Percentiles rank a stretch among this genome's conserved stretches.
Conservation (phyloP, 306 rosid genomes). For the Vigna nakashimae region DNA sequence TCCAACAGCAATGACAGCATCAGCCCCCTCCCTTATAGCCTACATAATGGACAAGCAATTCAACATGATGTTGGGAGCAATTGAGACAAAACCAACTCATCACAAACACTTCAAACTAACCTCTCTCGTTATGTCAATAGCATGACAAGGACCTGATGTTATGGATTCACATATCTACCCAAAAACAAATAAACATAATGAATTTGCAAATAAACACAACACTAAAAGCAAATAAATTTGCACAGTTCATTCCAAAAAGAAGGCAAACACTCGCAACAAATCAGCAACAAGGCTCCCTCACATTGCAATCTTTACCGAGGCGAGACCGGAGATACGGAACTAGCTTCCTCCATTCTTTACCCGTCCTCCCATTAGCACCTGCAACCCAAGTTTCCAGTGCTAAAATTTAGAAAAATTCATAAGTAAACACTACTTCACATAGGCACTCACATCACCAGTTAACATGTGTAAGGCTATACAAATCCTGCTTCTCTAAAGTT, state of each 20-base stretch:
- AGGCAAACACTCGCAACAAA: constrained; percentile 18
- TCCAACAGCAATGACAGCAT: constrained; percentile 93
- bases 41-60: constrained; percentile 42
- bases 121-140: constrained; percentile 93
- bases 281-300: constrained; percentile 48
- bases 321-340: constrained; percentile 87
- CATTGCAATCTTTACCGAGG: constrained; percentile 76
- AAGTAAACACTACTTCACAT: background rate
- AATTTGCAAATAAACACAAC: constrained; percentile 24
- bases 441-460: constrained; percentile 12
- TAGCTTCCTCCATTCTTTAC: constrained; percentile 88
- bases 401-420: constrained; percentile 26
- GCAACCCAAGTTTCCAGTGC: constrained; percentile 42
- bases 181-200: constrained; percentile 21
- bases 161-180: constrained; percentile 84
- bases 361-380: constrained; percentile 95
- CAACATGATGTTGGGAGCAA: constrained; percentile 19
- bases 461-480: background rate
- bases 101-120: constrained; percentile 55
- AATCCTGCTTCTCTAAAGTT: background rate
- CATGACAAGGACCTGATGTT: constrained; percentile 95
- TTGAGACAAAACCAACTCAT: constrained; percentile 10
- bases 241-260: background rate
- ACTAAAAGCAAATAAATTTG: constrained; percentile 35
- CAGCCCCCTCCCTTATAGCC: constrained; percentile 94